phyloP scores from a whole-genome alignment of 1,284 basidiomycete genomes.

The Fistulina hepatica region DNA sequence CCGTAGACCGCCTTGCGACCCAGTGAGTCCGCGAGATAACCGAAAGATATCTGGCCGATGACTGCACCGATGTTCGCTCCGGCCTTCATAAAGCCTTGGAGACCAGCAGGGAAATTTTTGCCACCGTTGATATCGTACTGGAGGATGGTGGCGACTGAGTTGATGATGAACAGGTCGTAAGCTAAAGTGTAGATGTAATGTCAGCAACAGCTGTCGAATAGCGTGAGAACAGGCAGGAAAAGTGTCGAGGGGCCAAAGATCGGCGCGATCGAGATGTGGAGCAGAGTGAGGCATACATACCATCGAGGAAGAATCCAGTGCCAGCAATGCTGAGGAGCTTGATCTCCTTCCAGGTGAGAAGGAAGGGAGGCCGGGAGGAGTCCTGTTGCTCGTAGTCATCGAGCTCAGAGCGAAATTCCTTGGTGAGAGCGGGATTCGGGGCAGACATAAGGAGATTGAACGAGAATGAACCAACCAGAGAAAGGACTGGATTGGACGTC shows the following conservation, averaged over 20 bases:
- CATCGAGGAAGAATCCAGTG: conserved; percentile 62
- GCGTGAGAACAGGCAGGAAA: too few relatives aligned
- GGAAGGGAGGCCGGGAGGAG: conserved; percentile 31
- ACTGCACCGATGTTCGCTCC: conserved; percentile 54
- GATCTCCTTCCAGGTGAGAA: conserved; percentile 37
- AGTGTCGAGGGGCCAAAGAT: too few relatives aligned
- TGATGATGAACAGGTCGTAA: conserved; percentile 72
- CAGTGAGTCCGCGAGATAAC: conserved; percentile 58
- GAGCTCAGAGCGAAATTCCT: too few relatives aligned
- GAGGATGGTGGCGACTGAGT: conserved; percentile 70
- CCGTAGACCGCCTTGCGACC: conserved; percentile 72
- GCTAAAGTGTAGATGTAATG: too few relatives aligned
- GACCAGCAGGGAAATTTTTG: conserved; percentile 37
- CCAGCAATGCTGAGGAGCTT: conserved; percentile 52
- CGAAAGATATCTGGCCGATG: conserved; percentile 54
- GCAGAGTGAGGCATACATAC: too few relatives aligned
- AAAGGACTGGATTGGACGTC: too few relatives aligned
- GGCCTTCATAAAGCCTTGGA: conserved; percentile 59
- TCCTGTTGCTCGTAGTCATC: conserved; percentile 34
- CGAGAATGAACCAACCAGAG: too few relatives aligned
- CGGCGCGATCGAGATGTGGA: too few relatives aligned
- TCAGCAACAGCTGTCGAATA: too few relatives aligned
- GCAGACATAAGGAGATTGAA: too few relatives aligned
- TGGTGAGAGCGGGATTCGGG: too few relatives aligned
- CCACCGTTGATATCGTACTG: conserved; percentile 61